Conservation (phyloP, 306 rosid genomes). For the Hippophae rhamnoides region DNA sequence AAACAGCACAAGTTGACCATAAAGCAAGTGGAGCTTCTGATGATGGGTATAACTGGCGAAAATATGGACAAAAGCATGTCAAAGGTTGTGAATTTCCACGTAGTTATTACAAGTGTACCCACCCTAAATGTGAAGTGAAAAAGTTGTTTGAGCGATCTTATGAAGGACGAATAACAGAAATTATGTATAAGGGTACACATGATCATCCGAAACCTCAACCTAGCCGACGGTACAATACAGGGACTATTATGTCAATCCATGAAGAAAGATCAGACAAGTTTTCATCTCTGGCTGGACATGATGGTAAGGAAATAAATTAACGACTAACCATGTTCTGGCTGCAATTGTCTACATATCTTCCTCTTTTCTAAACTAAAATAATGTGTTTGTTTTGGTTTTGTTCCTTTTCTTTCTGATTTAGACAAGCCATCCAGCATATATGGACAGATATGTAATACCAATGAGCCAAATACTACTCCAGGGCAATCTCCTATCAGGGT, state of each 20-base stretch:
- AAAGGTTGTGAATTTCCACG: conserved; percentile 98
- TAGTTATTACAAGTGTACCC: conserved; percentile 96
- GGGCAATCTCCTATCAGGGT: conserved; percentile 41
- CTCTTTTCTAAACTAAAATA: conserved; percentile 4
- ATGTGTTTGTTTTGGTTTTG: conserved; percentile 8
- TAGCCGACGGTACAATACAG: conserved; percentile 59
- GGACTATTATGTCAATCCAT: conserved; percentile 45
- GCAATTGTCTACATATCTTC: neutral
- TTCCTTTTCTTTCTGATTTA: conserved; percentile 26
- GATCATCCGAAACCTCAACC: conserved; percentile 98
- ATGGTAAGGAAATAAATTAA: conserved; percentile 47
- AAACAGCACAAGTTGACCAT: conserved; percentile 43
- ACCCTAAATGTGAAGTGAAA: conserved; percentile 97
- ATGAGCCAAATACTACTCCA: conserved; percentile 52
- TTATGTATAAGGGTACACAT: conserved; percentile 88
- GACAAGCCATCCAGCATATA: conserved; percentile 49
- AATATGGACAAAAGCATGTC: conserved; percentile 92
- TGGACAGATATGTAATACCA: conserved; percentile 44
- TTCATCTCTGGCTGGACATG: conserved; percentile 48
- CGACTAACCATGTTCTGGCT: neutral
- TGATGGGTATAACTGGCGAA: conserved; percentile 97
- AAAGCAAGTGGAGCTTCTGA: conserved; percentile 57
- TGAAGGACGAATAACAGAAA: conserved; percentile 93
- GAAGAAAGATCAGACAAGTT: conserved; percentile 69
- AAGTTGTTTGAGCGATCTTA: conserved; percentile 87